Conservation (phyloP, 345 rosid genomes). For the Theobroma cacao region DNA sequence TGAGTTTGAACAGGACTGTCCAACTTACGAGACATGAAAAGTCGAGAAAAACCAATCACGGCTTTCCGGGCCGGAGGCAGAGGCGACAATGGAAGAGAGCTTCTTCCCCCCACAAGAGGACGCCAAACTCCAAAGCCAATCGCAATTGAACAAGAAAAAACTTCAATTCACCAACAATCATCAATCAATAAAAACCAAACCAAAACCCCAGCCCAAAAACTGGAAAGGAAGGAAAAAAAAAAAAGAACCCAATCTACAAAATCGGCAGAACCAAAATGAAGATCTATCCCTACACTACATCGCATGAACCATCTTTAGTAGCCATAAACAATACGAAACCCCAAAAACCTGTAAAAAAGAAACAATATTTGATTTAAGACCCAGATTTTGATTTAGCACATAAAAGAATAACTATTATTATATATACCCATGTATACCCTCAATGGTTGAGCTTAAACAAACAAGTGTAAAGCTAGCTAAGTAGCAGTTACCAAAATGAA, state of each 20-base stretch:
- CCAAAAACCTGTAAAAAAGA: constrained; percentile 20
- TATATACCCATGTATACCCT: not conserved
- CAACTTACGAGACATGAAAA: constrained; percentile 80
- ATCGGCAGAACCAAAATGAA: not conserved
- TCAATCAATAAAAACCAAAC: constrained; percentile 36
- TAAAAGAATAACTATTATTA: not conserved
- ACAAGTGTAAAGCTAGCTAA: not conserved
- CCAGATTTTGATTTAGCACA: not conserved
- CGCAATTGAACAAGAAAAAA: constrained; percentile 17
- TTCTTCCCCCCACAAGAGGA: constrained; percentile 42
- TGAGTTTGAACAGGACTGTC: constrained; percentile 98
- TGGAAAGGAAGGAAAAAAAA: not conserved
- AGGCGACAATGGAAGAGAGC: constrained; percentile 44
- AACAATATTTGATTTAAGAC: not conserved
- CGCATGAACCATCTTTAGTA: constrained; percentile 25
- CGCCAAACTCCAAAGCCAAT: constrained; percentile 42
- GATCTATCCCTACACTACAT: constrained; percentile 17
- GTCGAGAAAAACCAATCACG: constrained; percentile 26
- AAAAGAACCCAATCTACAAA: not conserved
- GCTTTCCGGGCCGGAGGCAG: constrained; percentile 33
- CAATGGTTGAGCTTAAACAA: not conserved
- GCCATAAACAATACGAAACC: not conserved
- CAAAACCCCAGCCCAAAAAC: constrained; percentile 20
- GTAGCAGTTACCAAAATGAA: not conserved
- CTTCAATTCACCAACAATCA: constrained; percentile 36